Conservation (phyloP, 257 asterid species). For the Apocynum venetum region DNA sequence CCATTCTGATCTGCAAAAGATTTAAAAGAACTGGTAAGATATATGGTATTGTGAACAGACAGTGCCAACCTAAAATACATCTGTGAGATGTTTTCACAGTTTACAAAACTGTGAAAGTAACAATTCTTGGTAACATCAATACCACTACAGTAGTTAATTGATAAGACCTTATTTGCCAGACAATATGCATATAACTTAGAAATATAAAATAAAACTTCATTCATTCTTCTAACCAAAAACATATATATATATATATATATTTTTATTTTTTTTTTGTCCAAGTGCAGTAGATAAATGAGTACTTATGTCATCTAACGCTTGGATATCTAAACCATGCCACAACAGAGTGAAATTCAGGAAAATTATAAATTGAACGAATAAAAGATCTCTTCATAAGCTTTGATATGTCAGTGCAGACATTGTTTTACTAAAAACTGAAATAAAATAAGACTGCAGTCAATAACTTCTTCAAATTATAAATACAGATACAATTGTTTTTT, state of each 20-base stretch:
- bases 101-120: not conserved
- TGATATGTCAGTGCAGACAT: not conserved
- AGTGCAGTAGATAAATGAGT: not conserved
- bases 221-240: not conserved
- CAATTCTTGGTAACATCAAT: not conserved
- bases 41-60: not conserved
- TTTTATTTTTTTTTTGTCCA: not conserved
- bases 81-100: not conserved
- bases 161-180: too few species aligned
- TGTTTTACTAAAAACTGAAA: not conserved
- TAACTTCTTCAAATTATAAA: not conserved
- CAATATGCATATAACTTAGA: not conserved
- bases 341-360: not conserved
- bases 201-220: not conserved
- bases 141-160: not conserved
- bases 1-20: conserved; percentile 20
- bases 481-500: too few species aligned
- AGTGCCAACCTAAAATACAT: not conserved
- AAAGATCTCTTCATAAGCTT: not conserved
- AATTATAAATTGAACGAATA: not conserved
- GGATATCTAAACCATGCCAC: not conserved
- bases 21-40: not conserved
- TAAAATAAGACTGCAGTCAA: not conserved
- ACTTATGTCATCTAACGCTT: not conserved
- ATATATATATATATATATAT: too few species aligned